Evolutionary conservation across 768 basidiomycete genomes (phyloP).

Genomic region (Serendipita sp.): DNA sequence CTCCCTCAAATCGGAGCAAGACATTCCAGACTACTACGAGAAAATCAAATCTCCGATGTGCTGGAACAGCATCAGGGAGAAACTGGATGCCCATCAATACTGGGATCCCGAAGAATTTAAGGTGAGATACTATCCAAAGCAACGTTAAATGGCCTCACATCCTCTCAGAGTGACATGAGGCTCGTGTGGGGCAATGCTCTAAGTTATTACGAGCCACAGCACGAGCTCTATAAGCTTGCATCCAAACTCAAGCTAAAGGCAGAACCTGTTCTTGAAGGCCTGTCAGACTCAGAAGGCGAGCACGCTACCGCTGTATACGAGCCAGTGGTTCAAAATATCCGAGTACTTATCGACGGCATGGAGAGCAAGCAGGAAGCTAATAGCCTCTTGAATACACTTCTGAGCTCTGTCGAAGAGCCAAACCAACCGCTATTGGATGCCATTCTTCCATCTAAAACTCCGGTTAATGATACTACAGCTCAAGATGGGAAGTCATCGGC

Average conservation of each 20-base stretch:
- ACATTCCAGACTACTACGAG: constrained; percentile 86
- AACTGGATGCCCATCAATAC: constrained; percentile 72
- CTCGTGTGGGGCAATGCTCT: constrained; percentile 79
- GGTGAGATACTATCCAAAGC: constrained; percentile 23
- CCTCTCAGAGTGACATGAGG: constrained; percentile 54
- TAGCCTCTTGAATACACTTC: not conserved
- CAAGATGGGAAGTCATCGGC: too few relatives aligned
- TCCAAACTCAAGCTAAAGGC: constrained; percentile 34
- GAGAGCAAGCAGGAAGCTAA: not conserved
- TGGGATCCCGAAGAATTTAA: constrained; percentile 61
- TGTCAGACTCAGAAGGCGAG: constrained; percentile 20
- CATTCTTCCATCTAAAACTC: not conserved
- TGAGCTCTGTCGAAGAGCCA: not conserved
- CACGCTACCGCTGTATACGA: not conserved
- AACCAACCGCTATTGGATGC: not conserved
- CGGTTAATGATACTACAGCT: not conserved
- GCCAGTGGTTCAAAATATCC: not conserved
- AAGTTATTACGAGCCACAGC: constrained; percentile 67
- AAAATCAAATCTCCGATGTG: constrained; percentile 79
- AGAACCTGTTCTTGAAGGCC: not conserved
- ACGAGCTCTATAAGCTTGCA: constrained; percentile 54
- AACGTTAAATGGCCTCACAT: not conserved
- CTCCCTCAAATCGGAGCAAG: constrained; percentile 59
- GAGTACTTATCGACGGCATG: not conserved
- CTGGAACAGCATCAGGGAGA: constrained; percentile 66